Conservation (phyloP, 2,329 filamentous ascomycete species). For the Exserohilum rostratum region DNA sequence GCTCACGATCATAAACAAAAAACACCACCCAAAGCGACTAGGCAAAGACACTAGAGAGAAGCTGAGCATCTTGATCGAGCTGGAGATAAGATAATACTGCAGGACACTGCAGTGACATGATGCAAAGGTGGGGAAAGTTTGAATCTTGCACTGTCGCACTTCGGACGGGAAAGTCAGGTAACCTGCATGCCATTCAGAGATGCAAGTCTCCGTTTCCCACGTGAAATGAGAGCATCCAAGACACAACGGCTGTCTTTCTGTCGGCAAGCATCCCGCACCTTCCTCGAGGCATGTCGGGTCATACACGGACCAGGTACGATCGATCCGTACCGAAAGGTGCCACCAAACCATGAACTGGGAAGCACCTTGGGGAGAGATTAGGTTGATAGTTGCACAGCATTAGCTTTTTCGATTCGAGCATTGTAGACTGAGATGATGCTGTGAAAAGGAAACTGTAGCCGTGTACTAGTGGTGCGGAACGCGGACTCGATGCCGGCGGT, state of each 20-base stretch:
- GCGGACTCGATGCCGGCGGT: slow-evolving; percentile 13
- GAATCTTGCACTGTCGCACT: too few relatives aligned
- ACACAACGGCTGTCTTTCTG: neutral
- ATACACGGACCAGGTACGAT: neutral
- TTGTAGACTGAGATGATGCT: neutral
- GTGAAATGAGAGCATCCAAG: neutral
- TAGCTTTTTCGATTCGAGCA: neutral
- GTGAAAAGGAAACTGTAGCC: neutral
- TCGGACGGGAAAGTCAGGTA: too few relatives aligned
- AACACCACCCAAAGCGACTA: too few relatives aligned
- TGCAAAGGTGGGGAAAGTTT: too few relatives aligned
- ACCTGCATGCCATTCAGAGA: neutral
- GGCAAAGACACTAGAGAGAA: too few relatives aligned
- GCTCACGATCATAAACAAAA: too few relatives aligned
- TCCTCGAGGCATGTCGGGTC: neutral
- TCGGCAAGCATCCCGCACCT: too few relatives aligned
- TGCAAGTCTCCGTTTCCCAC: neutral
- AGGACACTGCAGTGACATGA: too few relatives aligned
- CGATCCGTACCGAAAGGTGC: neutral
- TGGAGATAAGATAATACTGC: too few relatives aligned
- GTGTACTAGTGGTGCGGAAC: neutral
- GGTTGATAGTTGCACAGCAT: neutral
- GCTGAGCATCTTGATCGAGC: too few relatives aligned
- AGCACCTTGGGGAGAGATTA: neutral
- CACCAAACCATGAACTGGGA: neutral